Conservation (phyloP, 2,329 filamentous ascomycete species). For the Simplicillium sp. region DNA sequence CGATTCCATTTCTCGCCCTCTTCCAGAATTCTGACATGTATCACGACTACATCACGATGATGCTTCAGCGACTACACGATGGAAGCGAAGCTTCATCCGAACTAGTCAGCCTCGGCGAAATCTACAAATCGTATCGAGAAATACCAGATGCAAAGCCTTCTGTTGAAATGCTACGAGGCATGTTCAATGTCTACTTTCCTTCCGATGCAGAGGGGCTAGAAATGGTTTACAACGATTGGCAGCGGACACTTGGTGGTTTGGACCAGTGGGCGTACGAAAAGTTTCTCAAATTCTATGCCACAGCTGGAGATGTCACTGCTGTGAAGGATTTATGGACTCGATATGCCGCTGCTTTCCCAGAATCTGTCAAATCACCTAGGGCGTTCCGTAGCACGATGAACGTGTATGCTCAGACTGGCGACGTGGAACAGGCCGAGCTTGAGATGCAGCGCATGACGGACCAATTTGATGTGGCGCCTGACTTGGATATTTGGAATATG, state of each 20-base stretch:
- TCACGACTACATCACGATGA: slow-evolving; percentile 30
- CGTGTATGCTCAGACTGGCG: slow-evolving; percentile 60
- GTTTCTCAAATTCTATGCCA: slow-evolving; percentile 39
- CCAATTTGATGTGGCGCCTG: slow-evolving; percentile 47
- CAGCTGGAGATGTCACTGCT: slow-evolving; percentile 33
- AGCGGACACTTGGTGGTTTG: slow-evolving; percentile 26
- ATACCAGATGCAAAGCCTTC: slow-evolving; percentile 28
- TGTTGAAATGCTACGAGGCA: slow-evolving; percentile 27
- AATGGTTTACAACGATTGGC: slow-evolving; percentile 39
- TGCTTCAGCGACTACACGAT: slow-evolving; percentile 18
- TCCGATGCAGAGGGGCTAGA: slow-evolving; percentile 31
- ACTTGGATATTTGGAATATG: slow-evolving; percentile 62
- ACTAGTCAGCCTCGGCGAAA: slow-evolving; percentile 23
- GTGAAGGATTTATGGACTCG: slow-evolving; percentile 36
- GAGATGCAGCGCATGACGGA: slow-evolving; percentile 53
- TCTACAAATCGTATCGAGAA: slow-evolving; percentile 37
- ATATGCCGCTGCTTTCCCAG: slow-evolving; percentile 26
- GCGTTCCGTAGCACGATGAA: slow-evolving; percentile 54
- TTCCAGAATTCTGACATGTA: slow-evolving; percentile 29
- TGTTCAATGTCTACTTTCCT: slow-evolving; percentile 33
- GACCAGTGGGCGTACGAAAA: slow-evolving; percentile 36
- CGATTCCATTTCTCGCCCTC: slow-evolving; percentile 27
- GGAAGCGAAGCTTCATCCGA: slow-evolving; percentile 17
- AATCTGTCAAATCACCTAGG: slow-evolving; percentile 20
- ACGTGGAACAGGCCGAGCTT: slow-evolving; percentile 47